These are phyloP conservation scores for Lotus japonicus DNA, from an alignment of 306 rosid species.

Conservation along the genomic window DNA sequence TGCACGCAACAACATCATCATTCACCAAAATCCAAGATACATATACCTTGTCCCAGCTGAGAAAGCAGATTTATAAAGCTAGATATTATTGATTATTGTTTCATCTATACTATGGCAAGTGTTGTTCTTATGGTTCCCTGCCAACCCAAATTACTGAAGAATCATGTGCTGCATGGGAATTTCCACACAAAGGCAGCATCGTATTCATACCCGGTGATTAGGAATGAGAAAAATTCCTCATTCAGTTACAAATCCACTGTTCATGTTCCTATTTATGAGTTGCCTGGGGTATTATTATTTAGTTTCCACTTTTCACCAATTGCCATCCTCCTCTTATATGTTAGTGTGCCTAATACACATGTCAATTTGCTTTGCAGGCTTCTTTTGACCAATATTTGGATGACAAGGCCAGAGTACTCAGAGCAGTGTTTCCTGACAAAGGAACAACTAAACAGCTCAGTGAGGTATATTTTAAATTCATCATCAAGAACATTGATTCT, in stretches of 20 bases:
- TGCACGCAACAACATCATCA: too few relatives aligned
- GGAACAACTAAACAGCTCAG: slow-evolving; percentile 16
- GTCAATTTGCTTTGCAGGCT: slow-evolving; percentile 29
- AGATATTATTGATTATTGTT: background rate
- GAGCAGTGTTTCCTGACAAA: slow-evolving; percentile 27
- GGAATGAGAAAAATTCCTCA: slow-evolving; percentile 22
- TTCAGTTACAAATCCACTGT: slow-evolving; percentile 10
- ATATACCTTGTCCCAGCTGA: background rate
- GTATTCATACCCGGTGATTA: slow-evolving; percentile 11
- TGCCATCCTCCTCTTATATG: background rate
- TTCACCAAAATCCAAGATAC: too few relatives aligned
- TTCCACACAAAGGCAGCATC: background rate
- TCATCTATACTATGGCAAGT: slow-evolving; percentile 16
- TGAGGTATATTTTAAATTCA: slow-evolving; percentile 22
- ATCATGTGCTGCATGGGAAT: background rate
- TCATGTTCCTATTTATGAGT: slow-evolving; percentile 31
- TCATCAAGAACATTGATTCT: background rate
- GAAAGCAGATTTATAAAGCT: slow-evolving; percentile 7
- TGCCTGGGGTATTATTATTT: slow-evolving; percentile 25
- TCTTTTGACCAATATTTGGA: slow-evolving; percentile 48
- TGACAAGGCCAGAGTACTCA: slow-evolving; percentile 23
- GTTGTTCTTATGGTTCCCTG: background rate
- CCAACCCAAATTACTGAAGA: slow-evolving; percentile 13
- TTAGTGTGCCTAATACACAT: background rate
- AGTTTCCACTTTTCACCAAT: background rate